Percentiles rank a stretch among this genome's conserved stretches.
These are phyloP conservation scores for Naematelia aurantialba DNA, from an alignment of 768 basidiomycete genomes.

Conservation along the genomic window DNA sequence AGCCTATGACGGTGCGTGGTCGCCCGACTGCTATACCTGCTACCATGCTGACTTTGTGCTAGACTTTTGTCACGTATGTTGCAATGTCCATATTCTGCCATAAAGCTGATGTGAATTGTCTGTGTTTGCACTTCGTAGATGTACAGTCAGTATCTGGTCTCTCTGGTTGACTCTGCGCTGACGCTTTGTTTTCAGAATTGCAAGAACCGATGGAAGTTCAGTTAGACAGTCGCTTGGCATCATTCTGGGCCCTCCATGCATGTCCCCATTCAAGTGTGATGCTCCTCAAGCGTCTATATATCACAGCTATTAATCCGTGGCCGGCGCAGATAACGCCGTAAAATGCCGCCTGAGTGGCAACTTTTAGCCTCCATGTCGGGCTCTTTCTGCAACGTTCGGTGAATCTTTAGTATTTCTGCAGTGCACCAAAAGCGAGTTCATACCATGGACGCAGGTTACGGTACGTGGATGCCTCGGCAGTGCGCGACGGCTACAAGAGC, in stretches of 20 bases:
- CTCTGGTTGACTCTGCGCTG: background rate
- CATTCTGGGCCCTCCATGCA: background rate
- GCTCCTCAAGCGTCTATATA: too few relatives aligned
- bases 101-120: background rate
- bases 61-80: constrained; percentile 85
- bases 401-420: background rate
- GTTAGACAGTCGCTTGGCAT: constrained; percentile 12
- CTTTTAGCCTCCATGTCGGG: background rate
- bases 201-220: constrained; percentile 46
- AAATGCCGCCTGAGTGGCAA: background rate
- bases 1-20: constrained; percentile 86
- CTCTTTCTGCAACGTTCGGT: background rate
- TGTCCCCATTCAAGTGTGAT: too few relatives aligned
- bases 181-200: constrained; percentile 33
- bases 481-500: background rate
- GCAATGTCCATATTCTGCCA: background rate
- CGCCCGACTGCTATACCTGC: background rate
- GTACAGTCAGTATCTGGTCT: constrained; percentile 26
- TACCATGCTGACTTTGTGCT: background rate
- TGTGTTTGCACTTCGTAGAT: constrained; percentile 8
- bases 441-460: constrained; percentile 45
- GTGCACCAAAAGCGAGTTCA: background rate
- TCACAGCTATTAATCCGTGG: too few relatives aligned
- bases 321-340: background rate
- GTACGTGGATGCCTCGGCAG: constrained; percentile 13